A percentile compares a stretch with the other conserved stretches of the same genome.
Evolutionary conservation across 208 protist species (phyloP).

Genomic region (Leishmania arabica): DNA sequence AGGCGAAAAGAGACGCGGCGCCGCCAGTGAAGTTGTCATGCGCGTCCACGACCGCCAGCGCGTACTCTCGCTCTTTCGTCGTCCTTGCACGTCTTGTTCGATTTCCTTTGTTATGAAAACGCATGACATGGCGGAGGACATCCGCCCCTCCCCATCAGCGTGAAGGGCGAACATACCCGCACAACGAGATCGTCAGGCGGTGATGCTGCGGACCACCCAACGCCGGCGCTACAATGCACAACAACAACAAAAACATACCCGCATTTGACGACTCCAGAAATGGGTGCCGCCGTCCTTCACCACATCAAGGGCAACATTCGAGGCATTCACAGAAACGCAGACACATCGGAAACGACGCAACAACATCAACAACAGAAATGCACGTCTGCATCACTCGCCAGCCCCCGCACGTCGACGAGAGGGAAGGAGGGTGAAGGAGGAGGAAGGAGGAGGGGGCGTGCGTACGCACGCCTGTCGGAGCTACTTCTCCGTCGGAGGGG

Average conservation of each 20-base stretch:
- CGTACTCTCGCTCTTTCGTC: neutral
- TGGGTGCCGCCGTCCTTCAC: too few relatives aligned
- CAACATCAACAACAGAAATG: too few relatives aligned
- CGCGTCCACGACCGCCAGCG: too few relatives aligned
- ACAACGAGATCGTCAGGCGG: neutral
- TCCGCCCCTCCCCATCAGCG: too few relatives aligned
- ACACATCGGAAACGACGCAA: neutral
- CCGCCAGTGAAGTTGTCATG: too few relatives aligned
- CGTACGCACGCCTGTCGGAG: neutral
- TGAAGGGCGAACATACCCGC: neutral
- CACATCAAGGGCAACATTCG: too few relatives aligned
- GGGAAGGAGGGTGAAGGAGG: too few relatives aligned
- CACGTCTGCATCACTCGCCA: too few relatives aligned
- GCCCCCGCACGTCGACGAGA: too few relatives aligned
- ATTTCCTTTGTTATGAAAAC: neutral
- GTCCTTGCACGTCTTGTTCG: neutral
- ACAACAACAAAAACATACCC: neutral
- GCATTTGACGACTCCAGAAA: neutral
- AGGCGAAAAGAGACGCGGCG: too few relatives aligned
- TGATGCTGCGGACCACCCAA: neutral
- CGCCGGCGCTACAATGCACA: neutral
- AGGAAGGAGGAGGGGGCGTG: too few relatives aligned
- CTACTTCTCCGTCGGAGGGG: neutral
- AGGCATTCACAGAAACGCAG: neutral
- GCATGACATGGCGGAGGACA: neutral